Evolutionary conservation across 768 basidiomycete genomes (phyloP).

Genomic region (Rhizopogon vesiculosus): DNA sequence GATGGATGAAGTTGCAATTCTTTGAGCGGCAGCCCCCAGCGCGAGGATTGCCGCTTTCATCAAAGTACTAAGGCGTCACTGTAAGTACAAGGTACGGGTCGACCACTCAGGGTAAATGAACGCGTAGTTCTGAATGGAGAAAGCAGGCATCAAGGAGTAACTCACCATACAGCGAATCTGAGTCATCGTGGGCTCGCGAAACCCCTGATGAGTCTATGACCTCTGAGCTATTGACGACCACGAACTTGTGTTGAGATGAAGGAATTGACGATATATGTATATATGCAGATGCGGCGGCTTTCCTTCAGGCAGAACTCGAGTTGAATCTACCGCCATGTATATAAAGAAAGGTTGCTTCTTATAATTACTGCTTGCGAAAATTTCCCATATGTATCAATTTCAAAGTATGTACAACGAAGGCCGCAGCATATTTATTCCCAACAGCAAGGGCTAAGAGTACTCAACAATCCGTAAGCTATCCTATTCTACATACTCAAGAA

Average conservation of each 20-base stretch:
- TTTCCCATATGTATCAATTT: background rate
- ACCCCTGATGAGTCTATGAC: background rate
- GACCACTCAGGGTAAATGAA: background rate
- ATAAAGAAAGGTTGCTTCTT: no score
- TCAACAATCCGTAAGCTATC: slow-evolving; percentile 2
- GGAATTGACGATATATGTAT: background rate
- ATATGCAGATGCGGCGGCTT: background rate
- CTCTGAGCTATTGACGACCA: background rate
- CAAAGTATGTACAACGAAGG: slow-evolving; percentile 7
- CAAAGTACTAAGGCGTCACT: slow-evolving; percentile 19
- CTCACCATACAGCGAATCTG: background rate
- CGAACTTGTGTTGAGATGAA: background rate
- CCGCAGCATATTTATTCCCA: slow-evolving; percentile 6
- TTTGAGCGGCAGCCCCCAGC: slow-evolving; percentile 21
- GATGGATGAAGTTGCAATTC: slow-evolving; percentile 27
- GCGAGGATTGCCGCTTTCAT: slow-evolving; percentile 22
- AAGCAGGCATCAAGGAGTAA: background rate
- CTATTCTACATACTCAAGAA: slow-evolving; percentile 14
- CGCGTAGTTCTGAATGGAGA: background rate
- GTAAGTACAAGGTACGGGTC: background rate
- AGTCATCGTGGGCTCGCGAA: background rate
- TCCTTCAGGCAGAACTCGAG: background rate
- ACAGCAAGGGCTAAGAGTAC: background rate
- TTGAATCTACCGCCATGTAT: background rate
- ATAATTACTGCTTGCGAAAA: background rate